These are phyloP conservation scores for Crithidia thermophila DNA, from an alignment of 208 protist species.

Conservation along the genomic window DNA sequence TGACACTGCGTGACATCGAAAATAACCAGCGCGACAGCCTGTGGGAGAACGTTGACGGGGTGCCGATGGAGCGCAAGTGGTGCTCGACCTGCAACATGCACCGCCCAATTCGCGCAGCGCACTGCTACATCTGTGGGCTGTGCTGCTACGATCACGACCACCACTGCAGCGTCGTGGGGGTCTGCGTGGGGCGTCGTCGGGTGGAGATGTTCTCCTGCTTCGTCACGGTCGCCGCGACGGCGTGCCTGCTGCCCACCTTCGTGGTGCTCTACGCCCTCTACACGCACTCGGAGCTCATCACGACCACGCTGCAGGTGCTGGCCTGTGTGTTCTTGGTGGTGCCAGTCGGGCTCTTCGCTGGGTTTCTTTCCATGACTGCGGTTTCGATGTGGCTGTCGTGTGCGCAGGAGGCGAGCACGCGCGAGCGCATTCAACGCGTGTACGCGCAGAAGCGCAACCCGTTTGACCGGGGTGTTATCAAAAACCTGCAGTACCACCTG, in stretches of 20 bases:
- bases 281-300: conserved; percentile 29
- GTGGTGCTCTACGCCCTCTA: conserved; percentile 37
- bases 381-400: conserved; percentile 44
- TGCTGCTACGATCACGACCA: conserved; percentile 91
- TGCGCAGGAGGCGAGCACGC: conserved; percentile 51
- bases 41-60: conserved; percentile 75
- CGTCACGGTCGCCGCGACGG: conserved; percentile 33
- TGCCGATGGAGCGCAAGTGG: conserved; percentile 90
- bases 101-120: conserved; percentile 81
- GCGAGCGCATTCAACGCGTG: conserved; percentile 74
- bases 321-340: conserved; percentile 15
- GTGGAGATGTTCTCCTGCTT: conserved; percentile 70
- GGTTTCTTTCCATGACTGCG: conserved; percentile 27
- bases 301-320: conserved; percentile 15
- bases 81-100: conserved; percentile 89
- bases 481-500: conserved; percentile 62
- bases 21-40: conserved; percentile 58
- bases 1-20: conserved; percentile 77
- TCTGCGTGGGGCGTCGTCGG: conserved; percentile 80
- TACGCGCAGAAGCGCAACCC: conserved; percentile 74
- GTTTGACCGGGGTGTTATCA: conserved; percentile 53
- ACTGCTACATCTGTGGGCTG: conserved; percentile 90
- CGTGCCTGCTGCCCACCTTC: conserved; percentile 31
- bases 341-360: conserved; percentile 21
- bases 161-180: conserved; percentile 87